Evolutionary conservation across 352 stramenopile genomes (phyloP), one percentile per base, ranked within the genome.

Genomic region (Phytophthora sp.): DNA sequence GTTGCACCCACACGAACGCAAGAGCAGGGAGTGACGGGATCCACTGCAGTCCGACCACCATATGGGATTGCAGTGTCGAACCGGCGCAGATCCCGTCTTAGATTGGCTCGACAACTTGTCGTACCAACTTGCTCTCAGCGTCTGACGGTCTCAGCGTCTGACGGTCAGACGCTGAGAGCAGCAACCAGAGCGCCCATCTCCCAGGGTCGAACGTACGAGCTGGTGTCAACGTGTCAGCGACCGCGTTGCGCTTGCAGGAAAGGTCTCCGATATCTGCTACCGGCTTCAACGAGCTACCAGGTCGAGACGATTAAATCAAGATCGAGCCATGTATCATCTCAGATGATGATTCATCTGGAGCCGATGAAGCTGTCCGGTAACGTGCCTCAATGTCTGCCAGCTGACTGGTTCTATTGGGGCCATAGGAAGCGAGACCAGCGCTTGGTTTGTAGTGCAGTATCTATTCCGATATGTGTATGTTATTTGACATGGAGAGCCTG

Each of bases 1-100:
- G 42, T 20, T n/a, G n/a, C 35, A 35, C 24, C 21, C 26, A 45
- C 26, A 42, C 63, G 41, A 62, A 71, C 63, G 63, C 41, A 60
- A 67, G 63, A 26, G 49, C 39, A 62, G 63, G 63, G 56, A 21
- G 53, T 42, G 18, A 56, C 33, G 54, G 35, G 61, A 29, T 59
- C 46, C 23, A 30, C 24, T 62, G n/a, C 35, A 56, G 20, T 31
- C 42, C 51, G 39, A 63, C 59, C 59, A 63, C 60, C 58, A 66
- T 36, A 68, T 68, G 60, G 59, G 23, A 54, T 35, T 44, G 59
- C 50, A 67, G 36, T 51, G 52, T 67, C 42, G 42, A 51, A 44
- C 56, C 44, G 31, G 41, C 23, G 9, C 24, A 38, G 35, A 54
- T 21, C 15, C 38, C 23, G 44, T 64, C 57, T 44, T 29, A 47